Conservation (phyloP, 805 yeast genomes). For the Lachancea sp. region DNA sequence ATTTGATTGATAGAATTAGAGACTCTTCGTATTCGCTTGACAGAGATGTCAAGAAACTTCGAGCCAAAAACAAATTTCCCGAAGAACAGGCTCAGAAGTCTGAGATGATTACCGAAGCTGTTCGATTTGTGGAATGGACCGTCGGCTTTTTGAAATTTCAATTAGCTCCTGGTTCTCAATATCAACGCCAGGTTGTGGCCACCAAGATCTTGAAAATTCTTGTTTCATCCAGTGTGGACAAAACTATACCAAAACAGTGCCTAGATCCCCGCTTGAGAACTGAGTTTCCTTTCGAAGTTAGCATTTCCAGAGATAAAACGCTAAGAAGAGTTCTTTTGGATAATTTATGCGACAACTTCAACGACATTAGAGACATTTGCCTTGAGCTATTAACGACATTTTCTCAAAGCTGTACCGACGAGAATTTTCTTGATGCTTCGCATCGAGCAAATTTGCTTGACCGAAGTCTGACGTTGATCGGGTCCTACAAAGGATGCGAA, state of each 20-base stretch:
- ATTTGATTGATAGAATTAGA: conserved; percentile 56
- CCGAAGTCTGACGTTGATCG: conserved; percentile 38
- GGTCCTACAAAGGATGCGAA: conserved; percentile 54
- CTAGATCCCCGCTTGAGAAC: conserved; percentile 41
- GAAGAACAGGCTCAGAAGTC: conserved; percentile 33
- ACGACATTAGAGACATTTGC: conserved; percentile 60
- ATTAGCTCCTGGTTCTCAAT: conserved; percentile 51
- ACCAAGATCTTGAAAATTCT: conserved; percentile 42
- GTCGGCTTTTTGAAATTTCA: conserved; percentile 33
- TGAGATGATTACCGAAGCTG: conserved; percentile 29
- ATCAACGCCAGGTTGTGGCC: conserved; percentile 46
- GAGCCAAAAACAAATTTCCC: conserved; percentile 33
- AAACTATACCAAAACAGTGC: conserved; percentile 32
- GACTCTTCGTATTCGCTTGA: conserved; percentile 58
- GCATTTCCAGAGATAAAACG: conserved; percentile 35
- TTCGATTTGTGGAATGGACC: conserved; percentile 39
- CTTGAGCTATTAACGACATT: conserved; percentile 39
- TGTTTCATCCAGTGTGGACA: conserved; percentile 52
- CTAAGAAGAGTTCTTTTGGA: conserved; percentile 49
- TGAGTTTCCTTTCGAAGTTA: conserved; percentile 43
- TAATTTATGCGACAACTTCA: conserved; percentile 62
- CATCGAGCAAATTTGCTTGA: conserved; percentile 12
- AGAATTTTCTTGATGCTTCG: background rate
- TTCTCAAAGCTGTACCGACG: conserved; percentile 14
- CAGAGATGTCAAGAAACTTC: conserved; percentile 44